Base-by-base conservation (phyloP, 2,329 filamentous ascomycete genomes). In the Talaromyces islandicus region DNA sequence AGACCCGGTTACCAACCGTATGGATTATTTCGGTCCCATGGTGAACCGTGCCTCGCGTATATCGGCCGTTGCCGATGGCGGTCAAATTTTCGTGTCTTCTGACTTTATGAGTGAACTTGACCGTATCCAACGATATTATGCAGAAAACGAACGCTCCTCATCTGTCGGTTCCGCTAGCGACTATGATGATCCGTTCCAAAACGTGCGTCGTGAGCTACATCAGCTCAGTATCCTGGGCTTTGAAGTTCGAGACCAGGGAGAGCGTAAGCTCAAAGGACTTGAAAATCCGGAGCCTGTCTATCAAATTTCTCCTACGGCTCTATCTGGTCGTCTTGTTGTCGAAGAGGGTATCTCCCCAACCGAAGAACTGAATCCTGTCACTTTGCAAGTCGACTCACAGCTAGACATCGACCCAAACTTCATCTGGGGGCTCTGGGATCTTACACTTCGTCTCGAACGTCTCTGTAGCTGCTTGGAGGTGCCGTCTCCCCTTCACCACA, bases 21-120 rank as follows among this genome's bases (percentile, higher is more conserved):
- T 99, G 94, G 94, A 99, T 70, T 99, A 99, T 77, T 99, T 97
- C 72, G 94, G 94, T 0, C 94, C 94, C 14, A 99, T 99, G 92
- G 94, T 99, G 69, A 99, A 99, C 77, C 92, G 95, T 70, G 91
- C 94, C 0, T 89, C 94, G 17, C 89, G 94, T 77, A 96, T 99
- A 65, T 94, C 91, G 7, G 89, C 91, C 24, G 92, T 96, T 50
- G 94, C 94, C 38, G 94, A 99, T 72, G 94, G 94, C 63, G 94
- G 94, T 0, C 93, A 99, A 73, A 97, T 97, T 65, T 94, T 93
- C 0, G 94, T 97, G 1, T 97, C 92, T 0, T 92, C 92, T 1
- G 94, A 99, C 73, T 97, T 97, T 76, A 96, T 99, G 70, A 90
- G 90, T 12, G 94, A 99, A 74, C 93, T 97, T 59, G 91, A 96